Conservation (phyloP, 805 yeast species). For the Kregervanrija pseudodelftensis region DNA sequence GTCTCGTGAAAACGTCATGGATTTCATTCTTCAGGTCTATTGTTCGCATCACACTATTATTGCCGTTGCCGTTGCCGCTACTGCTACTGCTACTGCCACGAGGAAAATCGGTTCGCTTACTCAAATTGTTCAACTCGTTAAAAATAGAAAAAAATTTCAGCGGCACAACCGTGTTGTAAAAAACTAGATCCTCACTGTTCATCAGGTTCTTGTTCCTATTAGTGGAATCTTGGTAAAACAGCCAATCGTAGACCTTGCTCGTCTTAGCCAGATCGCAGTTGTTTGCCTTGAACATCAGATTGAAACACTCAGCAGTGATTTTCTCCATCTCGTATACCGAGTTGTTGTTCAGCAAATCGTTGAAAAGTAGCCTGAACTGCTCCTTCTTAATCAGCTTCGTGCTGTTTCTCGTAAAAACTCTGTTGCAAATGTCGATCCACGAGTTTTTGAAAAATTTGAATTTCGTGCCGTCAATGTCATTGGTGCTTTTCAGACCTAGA, state of each 20-base stretch:
- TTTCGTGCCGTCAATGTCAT: too few species aligned
- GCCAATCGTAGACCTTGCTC: constrained; percentile 63
- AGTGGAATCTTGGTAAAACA: constrained; percentile 61
- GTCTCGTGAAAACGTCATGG: constrained; percentile 25
- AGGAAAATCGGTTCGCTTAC: too few species aligned
- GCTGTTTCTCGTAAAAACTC: constrained; percentile 44
- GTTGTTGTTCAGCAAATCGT: constrained; percentile 20
- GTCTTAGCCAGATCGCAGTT: constrained; percentile 51
- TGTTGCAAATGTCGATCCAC: neutral
- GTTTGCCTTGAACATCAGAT: constrained; percentile 45
- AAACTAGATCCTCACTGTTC: constrained; percentile 26
- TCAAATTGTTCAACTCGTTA: constrained; percentile 43
- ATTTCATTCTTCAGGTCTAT: constrained; percentile 31
- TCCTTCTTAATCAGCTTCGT: constrained; percentile 28
- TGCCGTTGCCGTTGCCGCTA: too few species aligned
- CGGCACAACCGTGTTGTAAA: constrained; percentile 49
- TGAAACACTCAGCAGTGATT: constrained; percentile 66
- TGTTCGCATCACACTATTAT: constrained; percentile 5
- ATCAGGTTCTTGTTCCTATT: constrained; percentile 40
- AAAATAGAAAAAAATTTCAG: constrained; percentile 59
- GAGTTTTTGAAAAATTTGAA: too few species aligned
- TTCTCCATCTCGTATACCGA: constrained; percentile 49
- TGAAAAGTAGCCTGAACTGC: constrained; percentile 18
- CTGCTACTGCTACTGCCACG: too few species aligned
- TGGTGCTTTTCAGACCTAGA: too few species aligned